phyloP scores from a whole-genome alignment of 106 monocot species.

The Dendrobium huoshanense region DNA sequence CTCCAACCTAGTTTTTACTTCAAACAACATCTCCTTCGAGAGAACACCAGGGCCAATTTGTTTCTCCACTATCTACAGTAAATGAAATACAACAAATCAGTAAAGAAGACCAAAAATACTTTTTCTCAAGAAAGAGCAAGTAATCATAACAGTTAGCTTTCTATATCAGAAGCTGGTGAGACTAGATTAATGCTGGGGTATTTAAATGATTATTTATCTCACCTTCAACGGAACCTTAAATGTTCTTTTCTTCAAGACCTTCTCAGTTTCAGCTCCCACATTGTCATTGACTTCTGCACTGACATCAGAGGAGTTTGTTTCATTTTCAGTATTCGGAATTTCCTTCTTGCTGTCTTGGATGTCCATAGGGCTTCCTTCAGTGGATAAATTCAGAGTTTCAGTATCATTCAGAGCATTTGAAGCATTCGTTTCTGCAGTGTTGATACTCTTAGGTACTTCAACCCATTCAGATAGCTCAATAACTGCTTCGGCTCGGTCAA shows the following conservation, averaged over 20 bases:
- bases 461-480: constrained; percentile 95
- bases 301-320: constrained; percentile 19
- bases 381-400: constrained; percentile 22
- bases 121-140: neutral
- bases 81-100: neutral
- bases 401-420: constrained; percentile 19
- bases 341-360: constrained; percentile 22
- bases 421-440: constrained; percentile 43
- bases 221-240: constrained; percentile 95
- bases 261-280: constrained; percentile 49
- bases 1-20: constrained; percentile 81
- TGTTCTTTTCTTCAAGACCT: constrained; percentile 79
- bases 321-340: constrained; percentile 31
- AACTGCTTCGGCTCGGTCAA: constrained; percentile 95
- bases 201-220: constrained; percentile 6
- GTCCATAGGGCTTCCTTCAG: constrained; percentile 25
- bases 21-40: constrained; percentile 59
- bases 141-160: neutral
- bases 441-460: constrained; percentile 85
- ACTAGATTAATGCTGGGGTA: neutral
- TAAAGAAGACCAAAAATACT: neutral
- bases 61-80: constrained; percentile 71
- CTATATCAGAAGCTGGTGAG: neutral
- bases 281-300: constrained; percentile 28
- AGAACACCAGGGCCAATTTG: constrained; percentile 60